Conservation (phyloP, 208 protist genomes). For the Trichomonas tenax region DNA sequence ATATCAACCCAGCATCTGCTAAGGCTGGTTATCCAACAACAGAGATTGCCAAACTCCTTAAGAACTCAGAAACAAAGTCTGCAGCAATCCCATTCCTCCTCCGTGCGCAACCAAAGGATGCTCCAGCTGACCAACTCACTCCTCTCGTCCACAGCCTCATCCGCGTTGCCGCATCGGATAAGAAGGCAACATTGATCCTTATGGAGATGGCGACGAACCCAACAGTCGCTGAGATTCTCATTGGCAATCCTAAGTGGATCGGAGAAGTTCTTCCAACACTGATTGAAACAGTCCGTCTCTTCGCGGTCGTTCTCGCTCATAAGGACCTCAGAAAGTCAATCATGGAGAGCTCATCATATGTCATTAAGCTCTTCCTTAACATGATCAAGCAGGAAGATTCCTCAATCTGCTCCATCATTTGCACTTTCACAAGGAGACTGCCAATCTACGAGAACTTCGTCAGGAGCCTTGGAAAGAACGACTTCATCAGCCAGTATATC, state of each 20-base stretch:
- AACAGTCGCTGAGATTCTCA: neutral
- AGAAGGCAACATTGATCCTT: neutral
- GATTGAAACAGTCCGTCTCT: neutral
- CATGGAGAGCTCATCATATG: neutral
- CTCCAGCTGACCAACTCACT: neutral
- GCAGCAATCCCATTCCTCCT: neutral
- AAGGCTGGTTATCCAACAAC: neutral
- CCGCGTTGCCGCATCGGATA: neutral
- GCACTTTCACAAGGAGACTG: neutral
- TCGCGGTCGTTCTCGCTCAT: neutral
- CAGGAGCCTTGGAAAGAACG: neutral
- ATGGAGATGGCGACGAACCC: neutral
- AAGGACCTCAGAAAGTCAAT: neutral
- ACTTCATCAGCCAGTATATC: neutral
- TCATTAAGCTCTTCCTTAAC: neutral
- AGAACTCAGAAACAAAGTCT: neutral
- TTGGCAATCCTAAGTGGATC: neutral
- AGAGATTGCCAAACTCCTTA: neutral
- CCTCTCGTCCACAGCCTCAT: neutral
- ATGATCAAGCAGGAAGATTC: neutral
- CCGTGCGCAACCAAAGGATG: neutral
- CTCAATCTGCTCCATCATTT: neutral
- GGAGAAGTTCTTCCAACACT: neutral
- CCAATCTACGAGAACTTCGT: neutral
- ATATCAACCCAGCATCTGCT: neutral